Evolutionary conservation across 2,329 filamentous ascomycete genomes (phyloP), one percentile per base, ranked within the genome.

Genomic region (Sporothrix mexicana): DNA sequence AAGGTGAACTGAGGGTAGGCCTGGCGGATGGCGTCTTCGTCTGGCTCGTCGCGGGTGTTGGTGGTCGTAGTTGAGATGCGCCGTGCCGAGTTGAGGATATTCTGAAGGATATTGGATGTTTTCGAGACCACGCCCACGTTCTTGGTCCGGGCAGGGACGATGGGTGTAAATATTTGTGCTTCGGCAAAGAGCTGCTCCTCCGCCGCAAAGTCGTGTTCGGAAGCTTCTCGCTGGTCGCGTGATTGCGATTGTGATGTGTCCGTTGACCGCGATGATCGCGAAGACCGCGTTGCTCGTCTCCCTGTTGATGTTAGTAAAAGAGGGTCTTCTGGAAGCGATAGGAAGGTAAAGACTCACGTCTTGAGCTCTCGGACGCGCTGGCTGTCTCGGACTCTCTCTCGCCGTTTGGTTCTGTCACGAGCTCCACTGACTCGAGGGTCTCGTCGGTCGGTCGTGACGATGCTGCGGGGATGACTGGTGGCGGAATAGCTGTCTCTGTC

Each of bases 151-250:
- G 69, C 41, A 9, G 71, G 66, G 47, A 74, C 47, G 15, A 67
- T 23, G 2, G 77, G 77, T 67, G 80, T 74, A 72, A 77, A 74
- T 70, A 85, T 72, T n/a, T 75, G 75, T 41, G 82, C 80, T 45
- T 79, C 74, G 1, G 75, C 70, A 74, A 80, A 84, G 6, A 84
- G 62, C 20, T 73, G 73, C 67, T 79, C 81, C 70, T 84, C 83
- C 12, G 79, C 77, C 12, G 73, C 76, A 74, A 81, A 84, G 73
- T 80, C 82, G 45, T 76, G 78, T 10, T 77, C 73, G 20, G 62
- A n/a, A 10, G n/a, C 47, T 6, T 67, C 49, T 23, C 41, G 13
- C 6, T 30, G 17, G 43, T 55, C 25, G 23, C 55, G 23, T 17
- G 47, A 20, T 10, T 30, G 23, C 10, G 30, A 36, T 55, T 78